Percentiles rank a stretch among this genome's conserved stretches.
These are phyloP conservation scores for Aspergillus indologenus DNA, from an alignment of 495 filamentous ascomycete species.

Conservation along the genomic window DNA sequence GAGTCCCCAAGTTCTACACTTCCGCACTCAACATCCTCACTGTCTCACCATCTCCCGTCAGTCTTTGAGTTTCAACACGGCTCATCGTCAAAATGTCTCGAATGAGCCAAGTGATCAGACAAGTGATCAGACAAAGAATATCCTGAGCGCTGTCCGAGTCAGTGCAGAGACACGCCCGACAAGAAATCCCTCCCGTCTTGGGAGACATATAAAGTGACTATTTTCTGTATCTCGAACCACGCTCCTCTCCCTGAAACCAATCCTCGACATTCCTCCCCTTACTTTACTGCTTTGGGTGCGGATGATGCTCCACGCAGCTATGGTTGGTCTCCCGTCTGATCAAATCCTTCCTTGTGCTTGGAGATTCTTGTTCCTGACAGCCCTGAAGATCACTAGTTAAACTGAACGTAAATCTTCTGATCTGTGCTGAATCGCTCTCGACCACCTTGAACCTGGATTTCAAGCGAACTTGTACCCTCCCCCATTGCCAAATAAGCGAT, in stretches of 20 bases:
- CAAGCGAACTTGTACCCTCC: not conserved
- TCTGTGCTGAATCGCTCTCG: not conserved
- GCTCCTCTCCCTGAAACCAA: slow-evolving; percentile 1
- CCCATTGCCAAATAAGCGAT: not conserved
- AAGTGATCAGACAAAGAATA: not conserved
- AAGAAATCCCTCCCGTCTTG: not conserved
- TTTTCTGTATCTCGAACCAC: not conserved
- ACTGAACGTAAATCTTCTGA: not conserved
- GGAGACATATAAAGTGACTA: not conserved
- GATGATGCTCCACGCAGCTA: not conserved
- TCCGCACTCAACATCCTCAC: not conserved
- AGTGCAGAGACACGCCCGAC: not conserved
- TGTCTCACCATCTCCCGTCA: not conserved
- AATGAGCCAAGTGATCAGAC: not conserved
- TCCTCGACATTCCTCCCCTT: not conserved
- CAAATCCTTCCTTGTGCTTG: not conserved
- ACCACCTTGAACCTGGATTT: not conserved
- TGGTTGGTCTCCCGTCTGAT: not conserved
- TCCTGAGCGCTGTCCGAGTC: not conserved
- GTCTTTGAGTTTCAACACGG: not conserved
- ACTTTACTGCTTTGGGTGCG: not conserved
- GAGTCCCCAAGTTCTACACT: not conserved
- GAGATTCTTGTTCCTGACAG: slow-evolving; percentile 3
- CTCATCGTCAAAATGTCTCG: not conserved
- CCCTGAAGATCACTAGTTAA: not conserved